A percentile compares a stretch with the other conserved stretches of the same genome.
Conservation (phyloP, 257 asterid species). For the Parsonsia alboflavescens region DNA sequence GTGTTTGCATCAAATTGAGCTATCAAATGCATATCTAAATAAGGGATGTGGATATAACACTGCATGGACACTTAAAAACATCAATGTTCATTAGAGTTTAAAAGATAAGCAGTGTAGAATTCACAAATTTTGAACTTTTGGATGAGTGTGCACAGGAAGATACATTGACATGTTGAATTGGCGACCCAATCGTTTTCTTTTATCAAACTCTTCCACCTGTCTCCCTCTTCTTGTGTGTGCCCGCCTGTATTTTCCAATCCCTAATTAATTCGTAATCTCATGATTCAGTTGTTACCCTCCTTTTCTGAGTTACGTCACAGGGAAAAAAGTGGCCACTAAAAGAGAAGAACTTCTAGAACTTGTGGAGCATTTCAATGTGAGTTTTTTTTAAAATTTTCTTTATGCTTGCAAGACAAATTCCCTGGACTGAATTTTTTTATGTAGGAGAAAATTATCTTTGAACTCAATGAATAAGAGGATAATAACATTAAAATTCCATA, state of each 20-base stretch:
- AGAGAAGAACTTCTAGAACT: constrained; percentile 79
- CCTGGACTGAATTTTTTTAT: background rate
- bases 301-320: constrained; percentile 29
- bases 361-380: constrained; percentile 85
- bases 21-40: background rate
- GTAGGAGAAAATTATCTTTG: background rate
- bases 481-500: background rate
- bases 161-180: background rate
- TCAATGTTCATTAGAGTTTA: background rate
- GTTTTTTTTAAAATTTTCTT: constrained; percentile 15
- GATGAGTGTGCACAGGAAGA: background rate
- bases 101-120: background rate
- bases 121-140: background rate
- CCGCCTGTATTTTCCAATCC: background rate
- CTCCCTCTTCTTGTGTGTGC: background rate
- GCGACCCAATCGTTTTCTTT: background rate
- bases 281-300: constrained; percentile 9
- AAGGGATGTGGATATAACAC: background rate
- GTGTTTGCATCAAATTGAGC: background rate
- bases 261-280: constrained; percentile 6
- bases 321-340: constrained; percentile 64
- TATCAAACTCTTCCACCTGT: background rate
- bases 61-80: background rate
- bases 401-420: background rate
- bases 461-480: background rate